These are phyloP conservation scores for Jasminum sambac DNA, from an alignment of 257 asterid genomes.

Conservation along the genomic window DNA sequence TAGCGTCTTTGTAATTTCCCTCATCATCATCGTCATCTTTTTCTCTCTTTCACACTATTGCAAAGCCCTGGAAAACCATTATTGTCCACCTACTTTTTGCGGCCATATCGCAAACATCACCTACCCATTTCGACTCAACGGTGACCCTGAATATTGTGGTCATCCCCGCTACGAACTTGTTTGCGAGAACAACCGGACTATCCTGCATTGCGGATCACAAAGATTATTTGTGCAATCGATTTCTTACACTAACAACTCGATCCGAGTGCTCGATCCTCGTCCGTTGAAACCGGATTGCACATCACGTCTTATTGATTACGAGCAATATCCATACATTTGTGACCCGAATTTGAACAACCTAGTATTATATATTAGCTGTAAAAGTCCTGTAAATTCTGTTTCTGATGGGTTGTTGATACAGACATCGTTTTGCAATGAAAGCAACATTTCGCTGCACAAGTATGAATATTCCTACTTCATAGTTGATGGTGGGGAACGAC, in stretches of 20 bases:
- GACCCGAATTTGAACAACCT: not conserved
- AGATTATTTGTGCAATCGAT: constrained; percentile 6
- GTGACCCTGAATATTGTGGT: constrained; percentile 16
- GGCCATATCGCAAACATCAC: constrained; percentile 22
- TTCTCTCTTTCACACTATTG: not conserved
- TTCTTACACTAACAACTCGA: not conserved
- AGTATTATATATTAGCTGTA: not conserved
- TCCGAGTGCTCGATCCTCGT: constrained; percentile 1
- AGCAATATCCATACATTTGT: no score
- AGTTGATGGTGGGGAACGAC: no score
- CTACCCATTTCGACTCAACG: constrained; percentile 20
- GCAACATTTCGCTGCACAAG: not conserved
- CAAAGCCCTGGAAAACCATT: not conserved
- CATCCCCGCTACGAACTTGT: not conserved
- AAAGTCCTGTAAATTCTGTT: not conserved
- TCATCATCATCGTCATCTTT: not conserved
- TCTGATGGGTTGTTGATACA: not conserved
- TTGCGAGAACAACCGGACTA: not conserved
- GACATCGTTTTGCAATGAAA: not conserved
- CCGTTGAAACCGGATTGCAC: not conserved
- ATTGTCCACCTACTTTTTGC: constrained; percentile 20
- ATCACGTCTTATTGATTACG: no score
- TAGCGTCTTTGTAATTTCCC: no score
- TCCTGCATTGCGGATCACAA: not conserved
- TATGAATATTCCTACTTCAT: not conserved